Evolutionary conservation across 768 basidiomycete species (phyloP).

Genomic region (Floccularia luteovirens): DNA sequence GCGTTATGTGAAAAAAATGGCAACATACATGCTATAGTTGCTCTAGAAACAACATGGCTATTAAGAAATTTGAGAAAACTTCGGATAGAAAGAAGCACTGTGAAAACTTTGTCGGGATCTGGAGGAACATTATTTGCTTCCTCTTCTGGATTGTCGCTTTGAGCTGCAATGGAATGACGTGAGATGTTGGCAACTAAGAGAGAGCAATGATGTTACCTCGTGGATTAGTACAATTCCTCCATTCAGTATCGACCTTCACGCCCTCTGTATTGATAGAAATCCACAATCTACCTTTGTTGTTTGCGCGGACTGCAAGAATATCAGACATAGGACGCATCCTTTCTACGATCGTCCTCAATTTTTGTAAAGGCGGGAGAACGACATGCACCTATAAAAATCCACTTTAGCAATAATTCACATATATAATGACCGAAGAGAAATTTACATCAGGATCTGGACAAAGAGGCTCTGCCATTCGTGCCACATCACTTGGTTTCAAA

Average conservation of each 20-base stretch:
- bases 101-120: slow-evolving; percentile 53
- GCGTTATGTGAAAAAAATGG: neutral
- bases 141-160: slow-evolving; percentile 18
- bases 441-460: slow-evolving; percentile 83
- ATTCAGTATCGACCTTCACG: slow-evolving; percentile 74
- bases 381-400: slow-evolving; percentile 56
- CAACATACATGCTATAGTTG: slow-evolving; percentile 76
- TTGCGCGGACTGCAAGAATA: slow-evolving; percentile 61
- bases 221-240: slow-evolving; percentile 68
- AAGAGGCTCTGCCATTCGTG: slow-evolving; percentile 66
- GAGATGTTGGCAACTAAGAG: slow-evolving; percentile 1
- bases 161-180: slow-evolving; percentile 6
- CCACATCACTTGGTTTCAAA: slow-evolving; percentile 67
- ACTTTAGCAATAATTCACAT: neutral
- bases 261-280: slow-evolving; percentile 60
- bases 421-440: slow-evolving; percentile 5
- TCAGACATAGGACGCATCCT: slow-evolving; percentile 65
- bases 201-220: slow-evolving; percentile 31
- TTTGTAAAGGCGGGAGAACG: slow-evolving; percentile 64
- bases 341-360: slow-evolving; percentile 75
- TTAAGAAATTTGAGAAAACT: slow-evolving; percentile 79
- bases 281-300: slow-evolving; percentile 46
- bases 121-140: slow-evolving; percentile 25
- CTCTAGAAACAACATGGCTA: slow-evolving; percentile 72
- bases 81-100: slow-evolving; percentile 61